Conservation (phyloP, 108 stramenopile species). For the Mayamaea pseudoterrestris region DNA sequence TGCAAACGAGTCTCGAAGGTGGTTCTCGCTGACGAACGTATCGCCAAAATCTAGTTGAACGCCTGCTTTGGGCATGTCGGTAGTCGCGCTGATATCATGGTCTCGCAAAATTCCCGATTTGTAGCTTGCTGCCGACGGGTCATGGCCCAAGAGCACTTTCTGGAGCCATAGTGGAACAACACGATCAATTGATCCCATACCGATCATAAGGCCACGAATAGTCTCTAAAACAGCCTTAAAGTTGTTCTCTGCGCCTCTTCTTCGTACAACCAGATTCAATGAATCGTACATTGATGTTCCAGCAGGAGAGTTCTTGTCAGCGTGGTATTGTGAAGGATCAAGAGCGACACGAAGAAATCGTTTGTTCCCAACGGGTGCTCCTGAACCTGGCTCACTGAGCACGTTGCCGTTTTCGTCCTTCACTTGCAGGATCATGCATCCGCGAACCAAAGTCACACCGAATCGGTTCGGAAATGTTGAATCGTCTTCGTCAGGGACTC, state of each 20-base stretch:
- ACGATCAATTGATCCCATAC: slow-evolving; percentile 58
- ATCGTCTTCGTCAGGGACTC: slow-evolving; percentile 74
- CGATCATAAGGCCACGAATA: slow-evolving; percentile 69
- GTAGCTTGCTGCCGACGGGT: slow-evolving; percentile 71
- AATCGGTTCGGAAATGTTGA: slow-evolving; percentile 55
- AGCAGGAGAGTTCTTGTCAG: slow-evolving; percentile 38
- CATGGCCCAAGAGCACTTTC: slow-evolving; percentile 79
- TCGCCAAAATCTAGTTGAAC: slow-evolving; percentile 82
- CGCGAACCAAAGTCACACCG: slow-evolving; percentile 69
- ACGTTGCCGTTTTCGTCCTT: slow-evolving; percentile 76
- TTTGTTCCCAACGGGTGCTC: slow-evolving; percentile 29
- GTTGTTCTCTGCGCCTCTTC: slow-evolving; percentile 89
- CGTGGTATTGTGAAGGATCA: slow-evolving; percentile 82
- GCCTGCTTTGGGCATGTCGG: slow-evolving; percentile 54
- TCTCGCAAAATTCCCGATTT: slow-evolving; percentile 42
- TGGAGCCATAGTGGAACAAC: slow-evolving; percentile 90
- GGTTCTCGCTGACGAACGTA: slow-evolving; percentile 69
- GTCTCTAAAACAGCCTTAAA: slow-evolving; percentile 91
- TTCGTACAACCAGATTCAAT: slow-evolving; percentile 83
- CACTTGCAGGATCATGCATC: slow-evolving; percentile 72
- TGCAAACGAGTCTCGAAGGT: slow-evolving; percentile 60
- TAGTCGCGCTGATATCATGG: slow-evolving; percentile 60
- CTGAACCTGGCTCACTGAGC: slow-evolving; percentile 43
- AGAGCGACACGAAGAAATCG: slow-evolving; percentile 65
- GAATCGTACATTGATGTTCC: slow-evolving; percentile 47